These are phyloP conservation scores for Dryas integrifolia DNA, from an alignment of 331 rosid species.

Conservation along the genomic window DNA sequence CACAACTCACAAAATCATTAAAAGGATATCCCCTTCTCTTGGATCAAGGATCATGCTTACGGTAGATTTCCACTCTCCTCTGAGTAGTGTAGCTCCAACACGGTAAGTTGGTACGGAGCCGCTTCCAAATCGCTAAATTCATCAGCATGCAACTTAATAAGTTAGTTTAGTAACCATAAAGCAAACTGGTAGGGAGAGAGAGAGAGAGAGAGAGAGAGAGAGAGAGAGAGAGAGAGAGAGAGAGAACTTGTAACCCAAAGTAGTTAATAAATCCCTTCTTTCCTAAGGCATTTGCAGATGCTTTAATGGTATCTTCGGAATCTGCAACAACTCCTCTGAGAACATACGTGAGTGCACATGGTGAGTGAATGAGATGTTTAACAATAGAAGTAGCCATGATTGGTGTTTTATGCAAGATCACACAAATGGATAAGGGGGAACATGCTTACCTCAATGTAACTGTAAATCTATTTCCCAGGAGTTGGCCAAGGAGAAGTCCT, in stretches of 20 bases:
- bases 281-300: constrained; percentile 80
- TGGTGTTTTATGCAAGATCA: neutral
- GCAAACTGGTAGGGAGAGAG: constrained; percentile 9
- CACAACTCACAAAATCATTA: constrained; percentile 20
- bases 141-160: constrained; percentile 26
- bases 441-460: constrained; percentile 70
- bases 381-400: neutral
- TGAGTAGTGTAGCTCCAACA: constrained; percentile 73
- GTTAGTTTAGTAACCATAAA: constrained; percentile 16
- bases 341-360: constrained; percentile 30
- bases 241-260: constrained; percentile 88
- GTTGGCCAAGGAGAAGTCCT: constrained; percentile 94
- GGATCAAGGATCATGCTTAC: constrained; percentile 92
- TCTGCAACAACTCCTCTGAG: constrained; percentile 93
- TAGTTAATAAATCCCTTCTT: constrained; percentile 84
- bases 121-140: constrained; percentile 83
- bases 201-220: constrained; percentile 32
- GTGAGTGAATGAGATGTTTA: constrained; percentile 21
- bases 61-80: constrained; percentile 86
- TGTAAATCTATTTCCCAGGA: constrained; percentile 81
- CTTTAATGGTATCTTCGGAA: constrained; percentile 74
- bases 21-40: constrained; percentile 98
- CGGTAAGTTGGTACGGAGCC: constrained; percentile 89
- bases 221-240: constrained; percentile 31
- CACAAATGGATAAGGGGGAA: constrained; percentile 12